These are phyloP conservation scores for Endoconidiophora laricicola DNA, from an alignment of 2,329 filamentous ascomycete genomes.

Conservation along the genomic window DNA sequence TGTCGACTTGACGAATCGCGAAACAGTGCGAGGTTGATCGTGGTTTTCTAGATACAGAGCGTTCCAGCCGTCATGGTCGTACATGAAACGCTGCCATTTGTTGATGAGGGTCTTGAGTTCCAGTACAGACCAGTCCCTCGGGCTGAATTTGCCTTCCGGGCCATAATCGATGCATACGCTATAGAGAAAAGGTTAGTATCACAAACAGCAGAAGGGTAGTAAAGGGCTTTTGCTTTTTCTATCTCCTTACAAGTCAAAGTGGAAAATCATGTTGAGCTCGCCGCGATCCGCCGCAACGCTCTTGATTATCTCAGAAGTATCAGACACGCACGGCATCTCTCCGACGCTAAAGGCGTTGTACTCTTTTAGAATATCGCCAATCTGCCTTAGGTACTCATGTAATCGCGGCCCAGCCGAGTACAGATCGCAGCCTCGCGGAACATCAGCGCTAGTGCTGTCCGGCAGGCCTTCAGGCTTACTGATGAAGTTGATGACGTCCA, in stretches of 20 bases:
- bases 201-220: neutral
- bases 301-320: conserved; percentile 26
- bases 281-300: conserved; percentile 37
- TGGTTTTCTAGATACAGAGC: conserved; percentile 51
- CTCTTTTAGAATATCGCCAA: conserved; percentile 27
- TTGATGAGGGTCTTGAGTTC: conserved; percentile 35
- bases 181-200: conserved; percentile 16
- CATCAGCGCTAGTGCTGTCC: conserved; percentile 21
- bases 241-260: conserved; percentile 38
- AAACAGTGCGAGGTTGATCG: conserved; percentile 44
- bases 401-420: conserved; percentile 37
- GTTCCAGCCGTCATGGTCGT: conserved; percentile 44
- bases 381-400: conserved; percentile 30
- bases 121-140: conserved; percentile 28
- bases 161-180: conserved; percentile 32
- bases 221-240: conserved; percentile 19
- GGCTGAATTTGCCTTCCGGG: conserved; percentile 26
- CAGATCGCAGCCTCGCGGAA: conserved; percentile 23
- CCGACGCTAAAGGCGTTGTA: conserved; percentile 36
- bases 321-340: conserved; percentile 31
- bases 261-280: conserved; percentile 57
- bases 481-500: conserved; percentile 53
- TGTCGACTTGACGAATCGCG: conserved; percentile 35
- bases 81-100: conserved; percentile 45
- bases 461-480: conserved; percentile 43